A percentile compares a stretch with the other conserved stretches of the same genome.
phyloP scores from a whole-genome alignment of 2,329 filamentous ascomycete genomes.

The Alternaria metachromatica region DNA sequence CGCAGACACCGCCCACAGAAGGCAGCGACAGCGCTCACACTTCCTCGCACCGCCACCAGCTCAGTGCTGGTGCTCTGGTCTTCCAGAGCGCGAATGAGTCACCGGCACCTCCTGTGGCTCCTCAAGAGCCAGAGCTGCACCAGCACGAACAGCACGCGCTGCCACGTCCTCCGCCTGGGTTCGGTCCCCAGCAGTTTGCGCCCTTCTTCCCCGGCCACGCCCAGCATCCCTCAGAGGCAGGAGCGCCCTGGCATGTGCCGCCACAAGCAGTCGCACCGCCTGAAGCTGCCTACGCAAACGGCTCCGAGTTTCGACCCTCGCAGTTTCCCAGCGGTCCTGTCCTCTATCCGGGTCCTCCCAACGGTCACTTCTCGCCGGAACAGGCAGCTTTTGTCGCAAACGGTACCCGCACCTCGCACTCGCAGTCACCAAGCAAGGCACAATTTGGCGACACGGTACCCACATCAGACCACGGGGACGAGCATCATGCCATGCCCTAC shows the following conservation, averaged over 20 bases:
- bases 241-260: constrained; percentile 40
- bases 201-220: constrained; percentile 44
- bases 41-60: constrained; percentile 28
- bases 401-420: constrained; percentile 37
- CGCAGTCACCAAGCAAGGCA: constrained; percentile 43
- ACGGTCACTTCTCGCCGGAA: constrained; percentile 27
- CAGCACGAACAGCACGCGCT: constrained; percentile 25
- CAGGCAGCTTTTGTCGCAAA: constrained; percentile 28
- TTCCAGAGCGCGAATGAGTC: constrained; percentile 51
- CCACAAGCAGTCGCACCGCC: constrained; percentile 37
- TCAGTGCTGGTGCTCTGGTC: constrained; percentile 45
- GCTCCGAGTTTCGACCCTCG: constrained; percentile 32
- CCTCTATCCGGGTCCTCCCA: constrained; percentile 27
- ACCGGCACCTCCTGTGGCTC: constrained; percentile 47
- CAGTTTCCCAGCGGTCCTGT: constrained; percentile 19
- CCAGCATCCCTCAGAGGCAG: constrained; percentile 45
- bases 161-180: constrained; percentile 41
- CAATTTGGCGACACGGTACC: constrained; percentile 33
- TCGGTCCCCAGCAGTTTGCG: constrained; percentile 38
- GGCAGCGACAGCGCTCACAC: constrained; percentile 14
- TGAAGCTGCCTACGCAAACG: constrained; percentile 31
- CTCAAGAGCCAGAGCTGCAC: constrained; percentile 28
- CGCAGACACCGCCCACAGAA: constrained; percentile 32
- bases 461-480: constrained; percentile 29
- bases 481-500: constrained; percentile 20